Evolutionary conservation across 2,329 filamentous ascomycete species (phyloP).

Genomic region (Alternaria ventricosa): DNA sequence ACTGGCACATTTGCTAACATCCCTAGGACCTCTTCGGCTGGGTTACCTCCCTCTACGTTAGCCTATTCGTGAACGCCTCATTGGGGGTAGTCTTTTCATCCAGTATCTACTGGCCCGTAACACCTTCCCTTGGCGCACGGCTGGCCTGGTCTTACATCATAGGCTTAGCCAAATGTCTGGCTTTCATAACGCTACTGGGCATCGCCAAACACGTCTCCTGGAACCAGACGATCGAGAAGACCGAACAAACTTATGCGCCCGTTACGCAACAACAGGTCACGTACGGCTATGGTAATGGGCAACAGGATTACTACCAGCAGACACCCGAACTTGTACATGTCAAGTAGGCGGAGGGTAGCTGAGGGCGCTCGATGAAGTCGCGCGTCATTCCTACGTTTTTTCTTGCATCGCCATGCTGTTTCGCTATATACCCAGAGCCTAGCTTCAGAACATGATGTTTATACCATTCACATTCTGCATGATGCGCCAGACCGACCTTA

Average conservation of each 20-base stretch:
- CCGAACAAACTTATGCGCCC: neutral
- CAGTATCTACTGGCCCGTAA: neutral
- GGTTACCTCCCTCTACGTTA: constrained; percentile 20
- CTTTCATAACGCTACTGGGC: constrained; percentile 27
- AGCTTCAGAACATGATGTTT: neutral
- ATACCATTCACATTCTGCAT: neutral
- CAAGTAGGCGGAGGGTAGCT: neutral
- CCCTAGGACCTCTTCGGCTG: constrained; percentile 26
- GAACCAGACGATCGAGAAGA: neutral
- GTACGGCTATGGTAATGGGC: constrained; percentile 14
- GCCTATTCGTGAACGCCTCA: constrained; percentile 27
- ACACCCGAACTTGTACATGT: constrained; percentile 8
- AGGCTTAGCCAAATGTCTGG: constrained; percentile 22
- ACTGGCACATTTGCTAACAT: neutral
- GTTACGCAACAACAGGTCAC: constrained; percentile 9
- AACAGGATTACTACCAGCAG: constrained; percentile 25
- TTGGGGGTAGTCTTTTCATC: constrained; percentile 8
- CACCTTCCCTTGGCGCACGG: too few species aligned
- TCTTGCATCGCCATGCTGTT: neutral
- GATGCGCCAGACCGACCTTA: neutral
- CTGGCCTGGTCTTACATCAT: constrained; percentile 19
- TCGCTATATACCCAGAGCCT: neutral
- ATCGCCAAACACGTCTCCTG: constrained; percentile 28
- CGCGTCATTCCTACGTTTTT: neutral
- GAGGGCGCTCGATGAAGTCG: neutral